Evolutionary conservation across 441 rosid species (phyloP).

Genomic region (Breynia disticha): DNA sequence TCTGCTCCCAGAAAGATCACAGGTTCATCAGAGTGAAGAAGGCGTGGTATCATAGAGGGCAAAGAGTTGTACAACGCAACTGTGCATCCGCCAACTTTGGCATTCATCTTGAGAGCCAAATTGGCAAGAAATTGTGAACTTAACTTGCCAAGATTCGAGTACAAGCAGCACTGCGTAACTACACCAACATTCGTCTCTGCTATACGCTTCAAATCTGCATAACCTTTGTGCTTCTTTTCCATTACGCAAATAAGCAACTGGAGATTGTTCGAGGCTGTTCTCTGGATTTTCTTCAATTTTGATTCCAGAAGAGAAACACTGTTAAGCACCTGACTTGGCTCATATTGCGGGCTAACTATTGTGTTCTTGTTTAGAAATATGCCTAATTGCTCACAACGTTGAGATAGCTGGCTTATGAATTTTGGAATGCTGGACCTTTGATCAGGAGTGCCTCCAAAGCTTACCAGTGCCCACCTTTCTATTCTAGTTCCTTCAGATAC

Average conservation of each 20-base stretch:
- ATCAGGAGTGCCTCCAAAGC: slow-evolving; percentile 74
- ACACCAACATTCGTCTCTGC: slow-evolving; percentile 61
- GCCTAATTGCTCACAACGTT: slow-evolving; percentile 82
- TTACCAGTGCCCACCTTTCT: slow-evolving; percentile 81
- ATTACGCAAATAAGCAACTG: slow-evolving; percentile 77
- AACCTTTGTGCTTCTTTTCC: slow-evolving; percentile 87
- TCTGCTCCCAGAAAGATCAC: slow-evolving; percentile 78
- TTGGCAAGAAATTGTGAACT: slow-evolving; percentile 53
- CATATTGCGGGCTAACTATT: slow-evolving; percentile 43
- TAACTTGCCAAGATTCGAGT: slow-evolving; percentile 28
- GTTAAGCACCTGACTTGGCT: slow-evolving; percentile 65
- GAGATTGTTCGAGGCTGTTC: slow-evolving; percentile 54
- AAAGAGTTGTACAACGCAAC: slow-evolving; percentile 71
- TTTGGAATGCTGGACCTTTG: slow-evolving; percentile 65
- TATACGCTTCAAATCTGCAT: slow-evolving; percentile 43
- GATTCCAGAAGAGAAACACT: slow-evolving; percentile 58
- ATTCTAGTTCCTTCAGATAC: slow-evolving; percentile 58
- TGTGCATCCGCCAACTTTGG: slow-evolving; percentile 75
- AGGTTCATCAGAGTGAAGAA: slow-evolving; percentile 19
- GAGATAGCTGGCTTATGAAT: slow-evolving; percentile 72
- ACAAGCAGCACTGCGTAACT: slow-evolving; percentile 62
- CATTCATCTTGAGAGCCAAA: slow-evolving; percentile 60
- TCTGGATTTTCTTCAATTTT: slow-evolving; percentile 63
- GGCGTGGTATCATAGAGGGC: slow-evolving; percentile 72
- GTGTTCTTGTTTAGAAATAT: slow-evolving; percentile 66